Base-by-base conservation (phyloP, 2,329 filamentous ascomycete species). In the Alternaria ventricosa region DNA sequence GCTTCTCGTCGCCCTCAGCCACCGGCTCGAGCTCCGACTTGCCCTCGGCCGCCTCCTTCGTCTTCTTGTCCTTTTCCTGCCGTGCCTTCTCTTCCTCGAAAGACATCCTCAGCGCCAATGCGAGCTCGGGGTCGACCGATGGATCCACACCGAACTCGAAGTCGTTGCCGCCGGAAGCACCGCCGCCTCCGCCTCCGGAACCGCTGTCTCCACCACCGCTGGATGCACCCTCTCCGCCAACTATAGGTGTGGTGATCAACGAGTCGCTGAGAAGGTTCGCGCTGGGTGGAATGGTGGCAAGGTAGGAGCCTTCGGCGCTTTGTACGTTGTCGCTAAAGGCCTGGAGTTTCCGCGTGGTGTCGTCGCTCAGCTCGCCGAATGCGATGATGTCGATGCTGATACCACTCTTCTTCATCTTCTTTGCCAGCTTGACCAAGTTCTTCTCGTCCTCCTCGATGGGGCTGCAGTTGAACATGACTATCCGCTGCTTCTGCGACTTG, bases 351-450 rank as follows among this genome's bases (percentile, higher is more conserved):
- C 92, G 89, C 59, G 92, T 92, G 67, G 91, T 93, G 70, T 97
- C 93, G 72, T 94, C 92, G 70, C 96, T 93, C 57, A 97, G 87
- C 74, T 99, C 95, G 71, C 96, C 96, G 75, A 99, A 99, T 50
- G 95, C 89, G 65, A 99, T 88, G 76, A 99, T 95, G 81, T 99
- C 96, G 77, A 99, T 92, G 65, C 90, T 92, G 64, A 97, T 92
- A 77, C 92, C 95, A 81, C 91, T 92, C 87, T 99, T 99, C 89
- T 98, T 99, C 94, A 98, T 98, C 84, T 96, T 96, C 85, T 96
- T 97, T 47, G 96, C 94, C 28, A 99, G 87, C 78, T 93, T 92
- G 66, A 94, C 88, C 55, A 99, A 88, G 57, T 91, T 89, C 84
- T 96, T 96, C 81, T 97, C 92, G 68, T 93, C 91, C 78, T 99